Evolutionary conservation across 345 rosid species (phyloP).

Genomic region (Populus euphratica): DNA sequence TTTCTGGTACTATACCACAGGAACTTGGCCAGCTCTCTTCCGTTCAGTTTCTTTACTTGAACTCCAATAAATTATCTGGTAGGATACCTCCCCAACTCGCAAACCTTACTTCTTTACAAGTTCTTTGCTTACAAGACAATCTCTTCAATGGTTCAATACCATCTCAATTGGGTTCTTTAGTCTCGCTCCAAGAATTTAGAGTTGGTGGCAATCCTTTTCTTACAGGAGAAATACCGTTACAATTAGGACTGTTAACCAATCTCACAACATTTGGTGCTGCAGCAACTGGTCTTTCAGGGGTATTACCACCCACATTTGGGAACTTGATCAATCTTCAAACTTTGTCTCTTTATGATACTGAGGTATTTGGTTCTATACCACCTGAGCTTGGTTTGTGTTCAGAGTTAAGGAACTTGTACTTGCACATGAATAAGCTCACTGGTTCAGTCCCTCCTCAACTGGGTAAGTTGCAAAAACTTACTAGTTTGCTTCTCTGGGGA

Average conservation of each 20-base stretch:
- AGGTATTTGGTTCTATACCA: conserved; percentile 68
- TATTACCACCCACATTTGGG: conserved; percentile 76
- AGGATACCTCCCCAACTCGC: conserved; percentile 63
- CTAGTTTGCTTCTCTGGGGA: conserved; percentile 92
- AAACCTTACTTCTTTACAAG: conserved; percentile 61
- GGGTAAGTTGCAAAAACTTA: conserved; percentile 81
- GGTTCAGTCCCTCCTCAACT: conserved; percentile 72
- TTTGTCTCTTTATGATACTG: conserved; percentile 81
- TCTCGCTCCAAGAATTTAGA: conserved; percentile 74
- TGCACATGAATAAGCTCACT: conserved; percentile 94
- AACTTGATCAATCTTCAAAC: conserved; percentile 81
- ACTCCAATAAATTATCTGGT: conserved; percentile 72
- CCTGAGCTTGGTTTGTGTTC: conserved; percentile 72
- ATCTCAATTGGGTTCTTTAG: conserved; percentile 66
- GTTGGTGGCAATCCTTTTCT: conserved; percentile 84
- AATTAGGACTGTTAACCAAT: conserved; percentile 67
- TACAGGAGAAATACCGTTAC: conserved; percentile 70
- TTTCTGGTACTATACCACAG: conserved; percentile 63
- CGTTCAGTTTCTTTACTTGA: conserved; percentile 79
- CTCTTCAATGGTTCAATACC: conserved; percentile 78
- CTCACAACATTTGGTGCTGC: conserved; percentile 89
- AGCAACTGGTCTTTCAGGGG: conserved; percentile 84
- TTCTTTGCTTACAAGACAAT: conserved; percentile 85
- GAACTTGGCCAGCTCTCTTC: conserved; percentile 69
- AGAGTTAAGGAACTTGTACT: conserved; percentile 78